phyloP scores from a whole-genome alignment of 164 flowering plant genomes.

The Umbellularia californica region DNA sequence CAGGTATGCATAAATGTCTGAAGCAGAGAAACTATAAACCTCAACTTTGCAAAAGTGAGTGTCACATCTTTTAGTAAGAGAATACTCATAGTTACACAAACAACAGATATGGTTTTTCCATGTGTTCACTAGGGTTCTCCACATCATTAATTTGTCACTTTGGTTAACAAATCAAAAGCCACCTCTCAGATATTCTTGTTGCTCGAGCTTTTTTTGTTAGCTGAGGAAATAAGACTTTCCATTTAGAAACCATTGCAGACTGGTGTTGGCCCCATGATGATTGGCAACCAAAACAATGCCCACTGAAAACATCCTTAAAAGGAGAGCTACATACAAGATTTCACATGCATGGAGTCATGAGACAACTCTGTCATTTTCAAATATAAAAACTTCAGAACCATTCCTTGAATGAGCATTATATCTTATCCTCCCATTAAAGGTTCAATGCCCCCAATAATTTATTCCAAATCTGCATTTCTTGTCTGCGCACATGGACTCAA shows the following conservation, averaged over 20 bases:
- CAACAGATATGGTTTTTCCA: neutral
- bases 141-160: neutral
- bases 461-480: too few species aligned
- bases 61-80: neutral
- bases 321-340: too few species aligned
- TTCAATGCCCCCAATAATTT: too few species aligned
- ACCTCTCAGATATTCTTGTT: neutral
- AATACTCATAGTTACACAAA: neutral
- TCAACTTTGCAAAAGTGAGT: too few species aligned
- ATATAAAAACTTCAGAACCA: neutral
- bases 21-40: neutral
- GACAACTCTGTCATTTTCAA: neutral
- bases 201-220: neutral
- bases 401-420: neutral
- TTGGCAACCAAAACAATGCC: neutral
- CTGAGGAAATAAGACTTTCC: neutral
- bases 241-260: too few species aligned
- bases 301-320: too few species aligned
- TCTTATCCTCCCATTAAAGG: neutral
- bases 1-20: too few species aligned
- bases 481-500: too few species aligned
- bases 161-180: neutral
- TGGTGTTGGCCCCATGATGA: neutral
- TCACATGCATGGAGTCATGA: neutral
- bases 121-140: neutral